Conservation (phyloP, 805 yeast genomes). For the Vanderwaltozyma verrucispora region DNA sequence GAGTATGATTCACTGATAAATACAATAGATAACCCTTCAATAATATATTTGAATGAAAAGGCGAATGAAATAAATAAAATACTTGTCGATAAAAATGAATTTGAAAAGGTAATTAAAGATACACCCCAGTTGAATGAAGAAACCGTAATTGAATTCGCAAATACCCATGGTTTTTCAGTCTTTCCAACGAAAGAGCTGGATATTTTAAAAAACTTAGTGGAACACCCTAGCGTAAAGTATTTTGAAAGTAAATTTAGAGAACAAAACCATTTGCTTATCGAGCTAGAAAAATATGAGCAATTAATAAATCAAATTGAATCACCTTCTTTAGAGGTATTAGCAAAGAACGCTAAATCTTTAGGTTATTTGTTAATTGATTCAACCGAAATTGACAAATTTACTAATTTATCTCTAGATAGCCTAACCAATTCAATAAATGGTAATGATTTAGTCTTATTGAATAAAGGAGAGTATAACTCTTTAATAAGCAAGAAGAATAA, state of each 20-base stretch:
- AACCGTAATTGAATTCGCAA: neutral
- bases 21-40: neutral
- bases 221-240: slow-evolving; percentile 16
- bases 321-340: slow-evolving; percentile 12
- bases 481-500: slow-evolving; percentile 2
- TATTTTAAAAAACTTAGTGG: slow-evolving; percentile 9
- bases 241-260: slow-evolving; percentile 14
- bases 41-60: neutral
- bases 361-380: slow-evolving; percentile 5
- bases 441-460: neutral
- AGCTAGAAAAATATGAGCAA: slow-evolving; percentile 7
- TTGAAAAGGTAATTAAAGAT: neutral
- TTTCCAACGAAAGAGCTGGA: slow-evolving; percentile 16
- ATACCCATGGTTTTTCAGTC: neutral
- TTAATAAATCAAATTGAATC: slow-evolving; percentile 5
- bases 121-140: neutral
- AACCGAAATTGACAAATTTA: neutral
- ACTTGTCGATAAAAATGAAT: neutral
- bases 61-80: neutral
- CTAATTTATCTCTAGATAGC: neutral
- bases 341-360: slow-evolving; percentile 3
- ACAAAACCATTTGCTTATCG: slow-evolving; percentile 8
- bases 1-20: neutral
- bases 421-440: neutral
- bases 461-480: slow-evolving; percentile 5